These are phyloP conservation scores for Jaminaea rosea DNA, from an alignment of 1,284 basidiomycete species.

Conservation along the genomic window DNA sequence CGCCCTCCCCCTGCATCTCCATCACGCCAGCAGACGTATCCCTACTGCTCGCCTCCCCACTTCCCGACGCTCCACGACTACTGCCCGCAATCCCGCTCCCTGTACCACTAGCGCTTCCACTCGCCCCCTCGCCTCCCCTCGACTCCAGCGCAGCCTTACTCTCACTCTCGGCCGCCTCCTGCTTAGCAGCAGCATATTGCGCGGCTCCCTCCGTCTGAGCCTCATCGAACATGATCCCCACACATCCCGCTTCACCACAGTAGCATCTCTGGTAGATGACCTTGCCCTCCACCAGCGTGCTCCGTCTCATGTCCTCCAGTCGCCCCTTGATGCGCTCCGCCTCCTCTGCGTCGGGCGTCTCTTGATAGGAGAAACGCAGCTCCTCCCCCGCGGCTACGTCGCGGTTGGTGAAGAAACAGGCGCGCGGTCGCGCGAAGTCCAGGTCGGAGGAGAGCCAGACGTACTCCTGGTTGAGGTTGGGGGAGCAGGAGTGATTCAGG, in stretches of 20 bases:
- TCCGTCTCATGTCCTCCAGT: background rate
- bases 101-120: background rate
- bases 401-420: constrained; percentile 62
- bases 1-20: background rate
- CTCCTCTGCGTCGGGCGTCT: background rate
- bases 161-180: background rate
- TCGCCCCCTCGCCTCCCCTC: background rate
- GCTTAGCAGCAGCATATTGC: too few species aligned
- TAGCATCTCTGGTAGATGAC: background rate
- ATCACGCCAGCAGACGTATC: too few species aligned
- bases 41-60: too few species aligned
- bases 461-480: constrained; percentile 65
- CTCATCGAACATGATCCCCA: background rate
- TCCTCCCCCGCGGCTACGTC: constrained; percentile 66
- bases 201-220: too few species aligned
- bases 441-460: constrained; percentile 61
- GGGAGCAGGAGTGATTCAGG: constrained; percentile 62
- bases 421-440: constrained; percentile 48
- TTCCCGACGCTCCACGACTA: too few species aligned
- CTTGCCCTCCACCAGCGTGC: background rate
- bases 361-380: constrained; percentile 66
- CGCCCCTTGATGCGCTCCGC: background rate
- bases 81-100: too few species aligned
- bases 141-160: background rate
- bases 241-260: background rate